Evolutionary conservation across 805 yeast species (phyloP).

Genomic region (Cyberlindnera euphorbiae): DNA sequence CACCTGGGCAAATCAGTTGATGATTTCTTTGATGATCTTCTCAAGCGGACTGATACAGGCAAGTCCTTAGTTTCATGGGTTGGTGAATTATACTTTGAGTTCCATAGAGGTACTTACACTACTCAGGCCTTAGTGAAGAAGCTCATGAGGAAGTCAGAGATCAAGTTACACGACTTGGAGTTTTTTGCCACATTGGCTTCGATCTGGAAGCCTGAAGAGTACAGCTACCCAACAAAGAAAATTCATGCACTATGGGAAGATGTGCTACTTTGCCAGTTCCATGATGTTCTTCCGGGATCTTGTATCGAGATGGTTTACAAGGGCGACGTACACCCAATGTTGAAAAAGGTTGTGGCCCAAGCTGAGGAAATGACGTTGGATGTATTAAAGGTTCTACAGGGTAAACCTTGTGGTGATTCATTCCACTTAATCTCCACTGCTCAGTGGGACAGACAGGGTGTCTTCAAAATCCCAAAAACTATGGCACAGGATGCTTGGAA

Average conservation of each 20-base stretch:
- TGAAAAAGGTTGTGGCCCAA: constrained; percentile 48
- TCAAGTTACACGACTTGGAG: constrained; percentile 80
- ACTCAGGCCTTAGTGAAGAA: constrained; percentile 85
- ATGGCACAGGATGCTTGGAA: constrained; percentile 1
- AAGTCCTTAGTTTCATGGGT: constrained; percentile 75
- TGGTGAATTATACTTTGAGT: constrained; percentile 92
- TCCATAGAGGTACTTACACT: constrained; percentile 96
- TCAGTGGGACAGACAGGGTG: constrained; percentile 53
- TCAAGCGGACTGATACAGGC: constrained; percentile 62
- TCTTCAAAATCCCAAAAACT: constrained; percentile 34
- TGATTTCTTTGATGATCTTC: constrained; percentile 67
- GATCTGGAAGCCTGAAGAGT: constrained; percentile 36
- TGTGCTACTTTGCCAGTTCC: constrained; percentile 87
- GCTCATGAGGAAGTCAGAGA: constrained; percentile 72
- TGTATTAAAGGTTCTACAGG: constrained; percentile 28
- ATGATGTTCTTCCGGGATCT: constrained; percentile 96
- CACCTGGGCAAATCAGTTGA: constrained; percentile 70
- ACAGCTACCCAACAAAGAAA: constrained; percentile 66
- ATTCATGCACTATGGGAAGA: constrained; percentile 81
- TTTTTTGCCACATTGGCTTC: constrained; percentile 76
- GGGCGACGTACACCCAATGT: constrained; percentile 81
- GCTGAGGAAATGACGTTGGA: constrained; percentile 47
- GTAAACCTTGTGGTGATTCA: constrained; percentile 20
- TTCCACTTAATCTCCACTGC: constrained; percentile 43
- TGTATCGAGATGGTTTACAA: constrained; percentile 91